These are phyloP conservation scores for Exophiala phaeomuriformis DNA, from an alignment of 2,329 filamentous ascomycete species.

Conservation along the genomic window DNA sequence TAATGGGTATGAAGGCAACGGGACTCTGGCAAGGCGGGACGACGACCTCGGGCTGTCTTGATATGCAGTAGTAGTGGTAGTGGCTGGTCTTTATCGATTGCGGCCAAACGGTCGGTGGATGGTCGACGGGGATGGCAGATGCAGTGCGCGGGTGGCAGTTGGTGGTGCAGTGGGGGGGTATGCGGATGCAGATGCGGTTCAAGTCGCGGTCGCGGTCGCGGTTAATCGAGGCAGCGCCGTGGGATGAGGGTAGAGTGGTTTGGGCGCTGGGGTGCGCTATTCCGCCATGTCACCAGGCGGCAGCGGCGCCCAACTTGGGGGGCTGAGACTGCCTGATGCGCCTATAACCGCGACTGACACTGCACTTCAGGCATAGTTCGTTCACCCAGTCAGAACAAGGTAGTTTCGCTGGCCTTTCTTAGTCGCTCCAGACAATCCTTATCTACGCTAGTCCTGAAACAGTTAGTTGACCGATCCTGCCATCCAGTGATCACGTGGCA, in stretches of 20 bases:
- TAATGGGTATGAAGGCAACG: not conserved
- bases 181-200: not conserved
- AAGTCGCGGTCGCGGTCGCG: too few relatives aligned
- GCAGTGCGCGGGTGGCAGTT: not conserved
- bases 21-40: not conserved
- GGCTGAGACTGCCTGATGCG: too few relatives aligned
- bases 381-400: too few relatives aligned
- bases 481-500: slow-evolving; percentile 5
- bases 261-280: too few relatives aligned
- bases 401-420: too few relatives aligned
- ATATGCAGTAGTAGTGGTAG: not conserved
- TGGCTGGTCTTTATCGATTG: slow-evolving; percentile 16
- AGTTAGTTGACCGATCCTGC: not conserved
- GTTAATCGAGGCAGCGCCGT: too few relatives aligned
- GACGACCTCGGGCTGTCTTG: not conserved
- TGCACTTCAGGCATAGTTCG: too few relatives aligned
- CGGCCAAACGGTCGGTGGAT: not conserved
- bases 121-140: not conserved
- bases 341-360: too few relatives aligned
- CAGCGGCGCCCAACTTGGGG: too few relatives aligned
- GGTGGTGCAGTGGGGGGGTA: not conserved
- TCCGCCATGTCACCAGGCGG: too few relatives aligned
- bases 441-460: not conserved
- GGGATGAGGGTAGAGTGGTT: too few relatives aligned
- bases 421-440: not conserved